Evolutionary conservation across 352 stramenopile genomes (phyloP).

Genomic region (Phytopythium aichiense): DNA sequence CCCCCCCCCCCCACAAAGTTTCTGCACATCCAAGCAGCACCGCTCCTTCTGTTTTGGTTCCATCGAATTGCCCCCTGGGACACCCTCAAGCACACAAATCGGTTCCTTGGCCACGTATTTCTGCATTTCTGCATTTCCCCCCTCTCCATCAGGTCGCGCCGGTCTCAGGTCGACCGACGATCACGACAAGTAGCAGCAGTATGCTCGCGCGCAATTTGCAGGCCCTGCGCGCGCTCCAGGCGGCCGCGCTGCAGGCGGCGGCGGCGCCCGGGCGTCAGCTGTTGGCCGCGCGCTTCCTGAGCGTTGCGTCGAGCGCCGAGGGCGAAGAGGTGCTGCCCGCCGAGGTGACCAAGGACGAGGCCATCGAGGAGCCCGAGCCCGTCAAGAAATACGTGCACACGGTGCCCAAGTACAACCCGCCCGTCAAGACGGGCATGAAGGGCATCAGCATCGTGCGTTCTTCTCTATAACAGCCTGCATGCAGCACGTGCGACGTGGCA

Average conservation of each 20-base stretch:
- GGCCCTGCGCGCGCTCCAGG: slow-evolving; percentile 16
- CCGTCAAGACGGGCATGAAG: slow-evolving; percentile 69
- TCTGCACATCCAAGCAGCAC: slow-evolving; percentile 6
- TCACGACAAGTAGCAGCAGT: not conserved
- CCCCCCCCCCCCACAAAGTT: too few relatives aligned
- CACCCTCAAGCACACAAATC: not conserved
- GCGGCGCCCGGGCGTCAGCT: slow-evolving; percentile 19
- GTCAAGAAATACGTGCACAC: slow-evolving; percentile 51
- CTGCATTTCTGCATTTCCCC: not conserved
- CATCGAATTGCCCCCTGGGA: too few relatives aligned
- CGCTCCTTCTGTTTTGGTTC: not conserved
- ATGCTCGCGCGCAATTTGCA: slow-evolving; percentile 32
- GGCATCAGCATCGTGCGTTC: slow-evolving; percentile 67
- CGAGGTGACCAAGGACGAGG: slow-evolving; percentile 38
- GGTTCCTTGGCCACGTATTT: not conserved
- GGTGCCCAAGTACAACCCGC: slow-evolving; percentile 78
- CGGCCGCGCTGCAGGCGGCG: slow-evolving; percentile 10
- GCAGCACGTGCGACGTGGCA: not conserved
- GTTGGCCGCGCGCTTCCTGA: slow-evolving; percentile 7
- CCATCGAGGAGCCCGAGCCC: slow-evolving; percentile 31
- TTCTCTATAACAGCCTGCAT: not conserved
- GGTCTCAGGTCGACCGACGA: not conserved
- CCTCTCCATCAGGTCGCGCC: not conserved
- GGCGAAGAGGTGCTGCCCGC: slow-evolving; percentile 19
- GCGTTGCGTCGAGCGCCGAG: not conserved